Evolutionary conservation across 2,329 filamentous ascomycete genomes (phyloP), one percentile per base, ranked within the genome.

Genomic region (Neonectria neomacrospora): DNA sequence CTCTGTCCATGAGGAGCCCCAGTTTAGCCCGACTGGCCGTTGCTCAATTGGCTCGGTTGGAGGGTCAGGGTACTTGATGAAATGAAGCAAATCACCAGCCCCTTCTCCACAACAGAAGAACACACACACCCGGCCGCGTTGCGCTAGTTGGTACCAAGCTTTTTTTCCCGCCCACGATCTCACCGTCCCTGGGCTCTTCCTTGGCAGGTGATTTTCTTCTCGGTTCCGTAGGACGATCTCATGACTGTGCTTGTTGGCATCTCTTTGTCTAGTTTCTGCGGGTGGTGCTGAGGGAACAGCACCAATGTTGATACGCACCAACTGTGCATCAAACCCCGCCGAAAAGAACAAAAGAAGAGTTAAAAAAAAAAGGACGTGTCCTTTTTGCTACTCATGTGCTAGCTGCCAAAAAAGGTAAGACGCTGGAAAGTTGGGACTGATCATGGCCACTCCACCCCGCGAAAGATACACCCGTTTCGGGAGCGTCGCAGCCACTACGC

Each of bases 121-220:
- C 28, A 2, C 60, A 2, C 60, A 54, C 63, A 56, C 62, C 55
- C 44, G 59, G 54, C 67, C 58, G 55, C 45, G 65, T 70, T 59
- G 42, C 61, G 58, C 69, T 71, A 71, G 51, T 23, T 34, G 62
- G 54, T 61, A 71, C 69, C 69, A 71, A 71, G 69, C 69, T 71
- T 69, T 71, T 69, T 71, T 68, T 55, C 63, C 22, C 39, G 12
- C 20, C 41, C 57, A 23, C 61, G 63, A 67, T 70, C 67, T 66
- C 23, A 10, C 37, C 55, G 50, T 59, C 45, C 18, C 44, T 30
- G 18, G n/a, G 18, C n/a, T n/a, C n/a, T n/a, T n/a, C 26, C 47
- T 20, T 50, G 47, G 11, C 47, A 22, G n/a, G 6, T 20, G 28
- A 41, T 41, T 41, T 20, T 41, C 34, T 37, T 37, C 37, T 20